Percentiles rank a stretch among this genome's conserved stretches.
These are phyloP conservation scores for Fraxinus pennsylvanica DNA, from an alignment of 257 asterid species.

Conservation along the genomic window DNA sequence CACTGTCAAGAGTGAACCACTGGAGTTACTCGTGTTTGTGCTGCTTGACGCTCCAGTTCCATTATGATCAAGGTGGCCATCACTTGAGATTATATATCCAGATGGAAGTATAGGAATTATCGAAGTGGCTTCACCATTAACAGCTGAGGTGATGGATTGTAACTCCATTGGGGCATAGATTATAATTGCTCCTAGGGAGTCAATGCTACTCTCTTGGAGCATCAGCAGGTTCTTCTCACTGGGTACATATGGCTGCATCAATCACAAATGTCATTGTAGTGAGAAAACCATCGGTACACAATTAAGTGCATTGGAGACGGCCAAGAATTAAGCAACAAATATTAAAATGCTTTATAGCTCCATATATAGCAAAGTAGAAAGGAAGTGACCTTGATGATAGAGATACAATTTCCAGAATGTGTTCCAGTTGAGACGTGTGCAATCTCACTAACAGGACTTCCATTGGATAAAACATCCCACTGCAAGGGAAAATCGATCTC, in stretches of 20 bases:
- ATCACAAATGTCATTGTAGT: not conserved
- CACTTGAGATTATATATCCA: conserved; percentile 59
- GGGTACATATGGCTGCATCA: conserved; percentile 44
- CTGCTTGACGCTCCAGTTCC: conserved; percentile 35
- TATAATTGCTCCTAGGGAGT: conserved; percentile 47
- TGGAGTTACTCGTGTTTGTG: not conserved
- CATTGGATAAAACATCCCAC: no score
- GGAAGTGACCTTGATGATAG: no score
- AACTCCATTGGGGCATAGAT: conserved; percentile 53
- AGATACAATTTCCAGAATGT: no score
- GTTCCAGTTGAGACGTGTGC: no score
- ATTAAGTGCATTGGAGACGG: no score
- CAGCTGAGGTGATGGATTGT: conserved; percentile 29
- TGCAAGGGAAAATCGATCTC: no score
- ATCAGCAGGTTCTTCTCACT: conserved; percentile 46
- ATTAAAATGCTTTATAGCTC: no score
- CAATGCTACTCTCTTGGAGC: conserved; percentile 65
- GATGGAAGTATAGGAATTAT: conserved; percentile 57
- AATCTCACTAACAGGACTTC: no score
- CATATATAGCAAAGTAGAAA: no score
- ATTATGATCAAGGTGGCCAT: conserved; percentile 32
- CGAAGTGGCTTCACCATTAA: conserved; percentile 41
- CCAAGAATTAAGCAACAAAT: no score
- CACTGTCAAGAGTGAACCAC: conserved; percentile 1
- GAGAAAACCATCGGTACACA: not conserved